phyloP scores from a whole-genome alignment of 2,329 filamentous ascomycete genomes.

The Microsporum audouinii region DNA sequence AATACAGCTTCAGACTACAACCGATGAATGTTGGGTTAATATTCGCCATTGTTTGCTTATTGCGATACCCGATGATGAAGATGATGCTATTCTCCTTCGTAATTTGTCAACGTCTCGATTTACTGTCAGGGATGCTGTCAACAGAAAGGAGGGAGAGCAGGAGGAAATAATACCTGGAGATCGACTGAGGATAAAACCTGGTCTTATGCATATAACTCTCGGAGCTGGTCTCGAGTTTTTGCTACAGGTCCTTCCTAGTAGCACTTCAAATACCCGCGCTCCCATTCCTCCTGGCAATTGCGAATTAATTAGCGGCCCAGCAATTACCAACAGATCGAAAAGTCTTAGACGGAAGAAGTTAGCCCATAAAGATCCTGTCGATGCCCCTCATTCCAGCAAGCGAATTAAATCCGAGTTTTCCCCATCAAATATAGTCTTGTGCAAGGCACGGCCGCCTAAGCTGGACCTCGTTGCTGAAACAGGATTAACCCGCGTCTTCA shows the following conservation, averaged over 20 bases:
- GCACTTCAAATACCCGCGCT: neutral
- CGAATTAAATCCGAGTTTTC: neutral
- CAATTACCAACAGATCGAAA: neutral
- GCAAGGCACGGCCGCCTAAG: neutral
- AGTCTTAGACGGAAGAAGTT: neutral
- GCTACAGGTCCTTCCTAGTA: neutral
- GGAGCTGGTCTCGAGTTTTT: slow-evolving; percentile 4
- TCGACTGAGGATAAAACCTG: neutral
- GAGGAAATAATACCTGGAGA: neutral
- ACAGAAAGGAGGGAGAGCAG: neutral
- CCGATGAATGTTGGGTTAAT: slow-evolving; percentile 4
- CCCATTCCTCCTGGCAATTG: neutral
- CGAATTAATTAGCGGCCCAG: neutral
- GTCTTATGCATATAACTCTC: slow-evolving; percentile 1
- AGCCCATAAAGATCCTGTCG: neutral
- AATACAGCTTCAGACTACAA: neutral
- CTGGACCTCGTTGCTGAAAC: slow-evolving; percentile 2
- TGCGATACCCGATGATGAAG: neutral
- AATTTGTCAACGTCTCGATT: slow-evolving; percentile 1
- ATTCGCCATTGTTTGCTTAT: neutral
- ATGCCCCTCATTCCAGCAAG: neutral
- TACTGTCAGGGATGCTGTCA: neutral
- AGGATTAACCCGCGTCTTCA: neutral
- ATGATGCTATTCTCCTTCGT: neutral
- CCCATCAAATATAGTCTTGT: neutral